These are phyloP conservation scores for Aspergillus sp. DNA, from an alignment of 2,329 filamentous ascomycete genomes.

Conservation along the genomic window DNA sequence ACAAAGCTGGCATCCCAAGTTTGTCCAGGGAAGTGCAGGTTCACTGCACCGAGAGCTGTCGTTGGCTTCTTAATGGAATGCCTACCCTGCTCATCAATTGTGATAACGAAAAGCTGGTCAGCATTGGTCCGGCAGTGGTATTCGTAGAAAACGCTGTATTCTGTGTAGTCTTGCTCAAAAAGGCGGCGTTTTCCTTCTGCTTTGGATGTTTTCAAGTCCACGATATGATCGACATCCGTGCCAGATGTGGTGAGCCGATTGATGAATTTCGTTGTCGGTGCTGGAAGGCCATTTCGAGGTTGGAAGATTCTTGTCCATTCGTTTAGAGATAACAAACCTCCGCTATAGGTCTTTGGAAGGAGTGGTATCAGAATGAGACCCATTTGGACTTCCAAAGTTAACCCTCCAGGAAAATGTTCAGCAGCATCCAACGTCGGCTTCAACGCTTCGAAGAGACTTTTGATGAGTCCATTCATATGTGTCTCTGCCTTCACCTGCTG, in stretches of 20 bases:
- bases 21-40: conserved; percentile 33
- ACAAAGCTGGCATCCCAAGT: conserved; percentile 36
- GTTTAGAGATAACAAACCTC: conserved; percentile 11
- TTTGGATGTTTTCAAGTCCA: conserved; percentile 26
- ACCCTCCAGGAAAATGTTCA: conserved; percentile 28
- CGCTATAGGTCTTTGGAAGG: conserved; percentile 17
- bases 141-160: conserved; percentile 29
- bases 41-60: conserved; percentile 27
- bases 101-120: conserved; percentile 26
- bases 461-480: conserved; percentile 7
- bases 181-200: conserved; percentile 12
- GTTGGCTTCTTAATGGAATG: conserved; percentile 21
- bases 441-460: conserved; percentile 24
- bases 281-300: conserved; percentile 17
- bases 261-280: conserved; percentile 30
- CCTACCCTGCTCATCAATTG: conserved; percentile 27
- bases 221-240: conserved; percentile 34
- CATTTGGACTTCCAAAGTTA: conserved; percentile 33
- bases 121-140: conserved; percentile 33
- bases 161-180: conserved; percentile 22
- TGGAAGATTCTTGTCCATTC: conserved; percentile 31
- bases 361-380: conserved; percentile 29
- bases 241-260: conserved; percentile 36
- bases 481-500: neutral
- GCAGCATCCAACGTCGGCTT: conserved; percentile 27